A percentile compares a stretch with the other conserved stretches of the same genome.
Evolutionary conservation across 257 asterid genomes (phyloP).

Genomic region (Parsonsia alboflavescens): DNA sequence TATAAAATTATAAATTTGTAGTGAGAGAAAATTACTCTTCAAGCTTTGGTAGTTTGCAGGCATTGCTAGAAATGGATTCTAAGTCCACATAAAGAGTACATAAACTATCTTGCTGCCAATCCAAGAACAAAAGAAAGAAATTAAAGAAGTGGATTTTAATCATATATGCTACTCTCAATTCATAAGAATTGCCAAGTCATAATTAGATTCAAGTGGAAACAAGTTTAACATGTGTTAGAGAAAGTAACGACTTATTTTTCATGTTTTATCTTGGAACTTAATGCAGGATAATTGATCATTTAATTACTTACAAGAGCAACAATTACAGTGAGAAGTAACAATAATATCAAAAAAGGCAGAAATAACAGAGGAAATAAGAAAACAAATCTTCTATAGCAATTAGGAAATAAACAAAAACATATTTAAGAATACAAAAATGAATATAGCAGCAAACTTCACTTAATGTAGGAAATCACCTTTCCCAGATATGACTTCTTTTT

Average conservation of each 20-base stretch:
- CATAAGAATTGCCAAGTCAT: not conserved
- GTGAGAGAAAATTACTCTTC: not conserved
- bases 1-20: not conserved
- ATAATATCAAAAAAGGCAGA: not conserved
- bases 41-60: not conserved
- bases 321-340: not conserved
- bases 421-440: not conserved
- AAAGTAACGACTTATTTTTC: not conserved
- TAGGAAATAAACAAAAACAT: not conserved
- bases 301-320: not conserved
- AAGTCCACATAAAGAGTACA: not conserved
- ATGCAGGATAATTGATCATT: not conserved
- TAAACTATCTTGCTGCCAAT: not conserved
- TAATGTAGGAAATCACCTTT: constrained; percentile 54
- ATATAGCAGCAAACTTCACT: not conserved
- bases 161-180: not conserved
- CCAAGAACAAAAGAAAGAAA: not conserved
- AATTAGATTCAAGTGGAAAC: not conserved
- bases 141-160: not conserved
- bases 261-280: not conserved
- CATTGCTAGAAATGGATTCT: not conserved
- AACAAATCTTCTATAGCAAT: not conserved
- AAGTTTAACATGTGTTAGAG: not conserved
- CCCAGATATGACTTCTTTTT: constrained; percentile 95
- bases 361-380: not conserved